phyloP scores from a whole-genome alignment of 441 rosid genomes.

The Populus hybrid region DNA sequence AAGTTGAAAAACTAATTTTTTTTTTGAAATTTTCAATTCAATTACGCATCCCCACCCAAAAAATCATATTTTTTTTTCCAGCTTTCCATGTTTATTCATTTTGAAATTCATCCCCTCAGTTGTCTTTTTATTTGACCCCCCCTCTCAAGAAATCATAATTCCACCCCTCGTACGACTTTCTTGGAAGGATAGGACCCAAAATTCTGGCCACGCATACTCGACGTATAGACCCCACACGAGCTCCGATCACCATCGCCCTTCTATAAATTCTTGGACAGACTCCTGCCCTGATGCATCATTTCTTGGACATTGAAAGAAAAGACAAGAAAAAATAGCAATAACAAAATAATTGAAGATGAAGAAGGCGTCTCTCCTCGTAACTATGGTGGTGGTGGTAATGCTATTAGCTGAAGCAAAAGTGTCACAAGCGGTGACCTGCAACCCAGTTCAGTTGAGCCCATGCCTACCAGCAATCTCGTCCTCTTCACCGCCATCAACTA shows the following conservation, averaged over 20 bases:
- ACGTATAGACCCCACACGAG: no score
- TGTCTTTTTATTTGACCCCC: no score
- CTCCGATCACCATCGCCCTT: background rate
- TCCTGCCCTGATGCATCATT: background rate
- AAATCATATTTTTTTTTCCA: no score
- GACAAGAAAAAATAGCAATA: background rate
- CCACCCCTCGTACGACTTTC: no score
- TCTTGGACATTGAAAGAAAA: background rate
- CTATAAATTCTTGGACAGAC: background rate
- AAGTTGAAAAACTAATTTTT: no score
- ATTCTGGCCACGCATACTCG: no score
- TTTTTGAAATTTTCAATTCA: no score
- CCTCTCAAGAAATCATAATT: no score
- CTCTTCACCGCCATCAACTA: constrained; percentile 33
- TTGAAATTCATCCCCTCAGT: no score
- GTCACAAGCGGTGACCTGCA: constrained; percentile 48
- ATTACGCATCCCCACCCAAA: no score
- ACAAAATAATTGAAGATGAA: constrained; percentile 3
- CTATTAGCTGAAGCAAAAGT: constrained; percentile 1
- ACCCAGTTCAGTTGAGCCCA: constrained; percentile 38
- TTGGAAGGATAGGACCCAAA: no score
- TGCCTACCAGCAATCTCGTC: constrained; percentile 38
- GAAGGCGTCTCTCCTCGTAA: background rate
- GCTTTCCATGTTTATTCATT: no score
- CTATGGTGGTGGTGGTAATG: constrained; percentile 10